Evolutionary conservation across 129 eudicot species (phyloP), one percentile per base, ranked within the genome.

Genomic region (Chrysanthemum lavandulifolium): DNA sequence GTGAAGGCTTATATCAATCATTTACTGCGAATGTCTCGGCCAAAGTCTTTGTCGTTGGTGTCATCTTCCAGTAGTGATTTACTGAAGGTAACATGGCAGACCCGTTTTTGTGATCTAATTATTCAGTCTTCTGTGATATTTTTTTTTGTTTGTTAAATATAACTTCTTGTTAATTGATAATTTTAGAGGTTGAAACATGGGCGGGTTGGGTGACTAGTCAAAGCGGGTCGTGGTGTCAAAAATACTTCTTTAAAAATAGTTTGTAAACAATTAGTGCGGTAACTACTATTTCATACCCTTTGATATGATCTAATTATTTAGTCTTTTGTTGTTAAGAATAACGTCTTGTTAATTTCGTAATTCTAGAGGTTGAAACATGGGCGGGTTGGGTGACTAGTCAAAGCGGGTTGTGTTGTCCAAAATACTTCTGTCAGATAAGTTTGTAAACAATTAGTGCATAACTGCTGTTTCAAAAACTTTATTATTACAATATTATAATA

Each of bases 11-110:
- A 66, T 64, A 71, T 85, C 64, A 78, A 76, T 73, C 68, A 69
- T 78, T 79, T 83, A 76, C 80, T 88, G 15, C 68, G 79, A 68
- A 72, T 76, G 60, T 70, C 67, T 54, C 78, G 54, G 53, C 84
- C 88, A 5, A 78, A 48, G 68, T 60, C 80, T 23, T 50, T 88
- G 48, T 76, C 78, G 1, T 68, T 88, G 67, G 72, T 83, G 62
- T 82, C 90, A 76, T 78, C 83, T 73, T 62, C 85, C 73, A 70
- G 65, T 71, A 83, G 78, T 10, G 87, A 76, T 33, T 65, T 88
- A 36, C 33, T 83, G 21, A 55, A 85, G 86, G 95, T 88, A 77
- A 29, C 14, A 3, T 16, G 51, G 33, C 21, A 36, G 15, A 14
- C 7, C 25, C 64, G 18, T 52, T 16, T 21, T 10, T 23, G 15